Evolutionary conservation across 1,284 basidiomycete species (phyloP).

Genomic region (Cutaneotrichosporon sp.): DNA sequence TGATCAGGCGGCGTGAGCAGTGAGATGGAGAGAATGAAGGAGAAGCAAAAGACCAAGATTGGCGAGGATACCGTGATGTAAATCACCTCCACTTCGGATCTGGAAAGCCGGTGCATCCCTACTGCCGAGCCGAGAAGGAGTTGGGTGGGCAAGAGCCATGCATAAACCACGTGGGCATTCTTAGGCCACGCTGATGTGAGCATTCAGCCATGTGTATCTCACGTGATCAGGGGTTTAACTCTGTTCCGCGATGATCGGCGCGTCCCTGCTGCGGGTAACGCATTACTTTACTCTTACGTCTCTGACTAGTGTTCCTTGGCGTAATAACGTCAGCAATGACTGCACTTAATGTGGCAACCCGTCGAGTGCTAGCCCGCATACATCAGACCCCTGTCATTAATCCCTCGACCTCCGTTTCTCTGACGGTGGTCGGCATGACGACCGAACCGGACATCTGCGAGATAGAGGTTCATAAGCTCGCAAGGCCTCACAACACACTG

Average conservation of each 20-base stretch:
- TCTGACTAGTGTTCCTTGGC: too few species aligned
- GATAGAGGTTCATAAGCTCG: neutral
- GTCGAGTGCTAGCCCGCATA: neutral
- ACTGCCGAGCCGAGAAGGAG: neutral
- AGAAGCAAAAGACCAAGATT: neutral
- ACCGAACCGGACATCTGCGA: neutral
- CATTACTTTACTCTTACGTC: too few species aligned
- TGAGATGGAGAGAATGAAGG: neutral
- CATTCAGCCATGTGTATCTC: neutral
- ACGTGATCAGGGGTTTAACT: neutral
- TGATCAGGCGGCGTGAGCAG: neutral
- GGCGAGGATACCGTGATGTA: neutral
- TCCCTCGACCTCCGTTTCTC: neutral
- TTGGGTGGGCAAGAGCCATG: neutral
- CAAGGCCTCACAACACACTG: neutral
- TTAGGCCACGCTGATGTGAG: neutral
- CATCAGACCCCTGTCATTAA: neutral
- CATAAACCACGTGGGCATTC: neutral
- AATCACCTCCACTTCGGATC: constrained; percentile 1
- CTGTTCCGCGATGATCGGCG: neutral
- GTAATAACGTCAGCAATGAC: neutral
- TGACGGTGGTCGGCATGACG: neutral
- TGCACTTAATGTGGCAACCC: neutral
- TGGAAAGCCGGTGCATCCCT: neutral
- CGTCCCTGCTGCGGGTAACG: too few species aligned